Evolutionary conservation across 768 basidiomycete species (phyloP), one percentile per base, ranked within the genome.

Genomic region (Termitomyces bulborhizus): DNA sequence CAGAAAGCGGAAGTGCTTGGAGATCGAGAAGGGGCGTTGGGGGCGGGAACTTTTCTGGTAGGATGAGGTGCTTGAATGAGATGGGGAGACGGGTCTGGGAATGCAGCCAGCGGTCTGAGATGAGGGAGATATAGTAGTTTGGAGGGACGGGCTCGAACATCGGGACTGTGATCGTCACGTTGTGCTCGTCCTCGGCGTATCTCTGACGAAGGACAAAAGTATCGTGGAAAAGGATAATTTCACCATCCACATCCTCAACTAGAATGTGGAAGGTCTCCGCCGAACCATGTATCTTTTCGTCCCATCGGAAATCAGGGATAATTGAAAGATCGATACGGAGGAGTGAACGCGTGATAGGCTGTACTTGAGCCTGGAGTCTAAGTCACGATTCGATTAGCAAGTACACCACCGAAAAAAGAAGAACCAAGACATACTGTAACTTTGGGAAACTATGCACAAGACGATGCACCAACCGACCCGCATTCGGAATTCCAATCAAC

Each of bases 141-240:
- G 97, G 97, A 18, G 97, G 96, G 13, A 97, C 88, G 0, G 97
- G 96, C 64, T 98, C 96, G 63, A 88, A 92, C 83, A 99, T 96
- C 0, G 94, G 93, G 1, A 98, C 92, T 0, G 92, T 97, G 59
- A 99, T 80, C 0, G 94, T 94, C 48, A 99, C 84, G 60, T 84
- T 93, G 71, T 98, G 97, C 62, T 98, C 95, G 57, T 93, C 90
- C 62, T 91, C 90, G 1, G 91, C 89, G 60, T 95, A 98, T 2
- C 87, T 85, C 63, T 97, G 90, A 3, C 92, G 88, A 29, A 99
- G 85, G 48, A 96, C 74, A 74, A 98, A 98, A 21, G 82, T 81
- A 64, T 98, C 96, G 60, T 94, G 90, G 81, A 94, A 98, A 31
- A 98, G 86, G 54, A 98, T 86, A 58, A 92, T 83, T 68, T 99